Evolutionary conservation across 305 asterid genomes (phyloP).

Genomic region (Fraxinus nigra): DNA sequence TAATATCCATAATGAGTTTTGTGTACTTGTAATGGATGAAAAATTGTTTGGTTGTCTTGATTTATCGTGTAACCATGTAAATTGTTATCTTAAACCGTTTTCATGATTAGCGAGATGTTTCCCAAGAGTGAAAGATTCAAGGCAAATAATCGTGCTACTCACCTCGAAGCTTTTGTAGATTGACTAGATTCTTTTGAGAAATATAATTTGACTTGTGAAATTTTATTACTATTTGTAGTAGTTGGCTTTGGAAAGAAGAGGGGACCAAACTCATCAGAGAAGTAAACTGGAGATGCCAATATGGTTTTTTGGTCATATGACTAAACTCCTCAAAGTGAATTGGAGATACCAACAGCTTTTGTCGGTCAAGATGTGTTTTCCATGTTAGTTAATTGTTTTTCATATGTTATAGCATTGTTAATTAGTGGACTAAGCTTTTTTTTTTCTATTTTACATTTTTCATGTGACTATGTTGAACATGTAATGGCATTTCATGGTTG

Average conservation of each 20-base stretch:
- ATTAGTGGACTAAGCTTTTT: not conserved
- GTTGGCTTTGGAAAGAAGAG: conserved; percentile 4
- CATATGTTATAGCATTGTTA: not conserved
- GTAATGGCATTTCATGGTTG: not conserved
- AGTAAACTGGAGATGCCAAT: not conserved
- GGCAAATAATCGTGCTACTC: not conserved
- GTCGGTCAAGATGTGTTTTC: not conserved
- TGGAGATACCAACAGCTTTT: not conserved
- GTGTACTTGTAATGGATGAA: not conserved
- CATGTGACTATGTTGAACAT: not conserved
- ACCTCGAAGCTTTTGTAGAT: not conserved
- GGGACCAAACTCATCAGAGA: not conserved
- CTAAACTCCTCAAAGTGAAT: not conserved
- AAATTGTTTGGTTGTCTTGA: not conserved
- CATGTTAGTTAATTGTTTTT: not conserved
- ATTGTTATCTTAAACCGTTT: not conserved
- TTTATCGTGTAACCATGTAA: not conserved
- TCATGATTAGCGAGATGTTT: not conserved
- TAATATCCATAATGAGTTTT: not conserved
- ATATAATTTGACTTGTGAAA: not conserved
- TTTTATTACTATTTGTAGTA: not conserved
- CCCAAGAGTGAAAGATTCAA: not conserved
- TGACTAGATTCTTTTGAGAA: not conserved
- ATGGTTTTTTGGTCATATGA: not conserved
- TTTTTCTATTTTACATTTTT: not conserved